Percentiles rank a stretch among this genome's conserved stretches.
Evolutionary conservation across 306 rosid species (phyloP).

Genomic region (Glycine latifolia): DNA sequence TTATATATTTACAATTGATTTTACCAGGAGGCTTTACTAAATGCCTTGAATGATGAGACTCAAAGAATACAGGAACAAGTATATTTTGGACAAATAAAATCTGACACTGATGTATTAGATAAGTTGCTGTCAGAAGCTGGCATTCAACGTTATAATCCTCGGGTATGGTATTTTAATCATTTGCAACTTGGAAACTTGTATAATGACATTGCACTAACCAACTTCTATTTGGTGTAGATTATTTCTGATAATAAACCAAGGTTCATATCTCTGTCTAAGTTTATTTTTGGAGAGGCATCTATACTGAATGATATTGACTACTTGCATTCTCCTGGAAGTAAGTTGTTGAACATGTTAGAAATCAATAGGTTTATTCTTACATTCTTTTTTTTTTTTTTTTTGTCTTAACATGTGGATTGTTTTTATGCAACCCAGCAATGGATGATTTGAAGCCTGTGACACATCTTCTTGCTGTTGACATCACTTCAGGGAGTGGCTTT

Average conservation of each 20-base stretch:
- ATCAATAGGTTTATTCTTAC: slow-evolving; percentile 31
- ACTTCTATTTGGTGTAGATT: slow-evolving; percentile 61
- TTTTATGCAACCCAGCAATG: slow-evolving; percentile 61
- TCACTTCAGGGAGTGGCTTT: slow-evolving; percentile 73
- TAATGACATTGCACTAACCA: slow-evolving; percentile 19
- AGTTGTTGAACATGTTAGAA: slow-evolving; percentile 53
- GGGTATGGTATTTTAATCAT: slow-evolving; percentile 58
- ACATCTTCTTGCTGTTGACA: slow-evolving; percentile 83
- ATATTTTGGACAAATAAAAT: slow-evolving; percentile 89
- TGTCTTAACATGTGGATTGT: slow-evolving; percentile 47
- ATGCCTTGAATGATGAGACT: slow-evolving; percentile 92
- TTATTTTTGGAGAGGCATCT: slow-evolving; percentile 68
- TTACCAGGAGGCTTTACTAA: slow-evolving; percentile 80
- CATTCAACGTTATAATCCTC: slow-evolving; percentile 90
- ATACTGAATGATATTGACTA: slow-evolving; percentile 63
- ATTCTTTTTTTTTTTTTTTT: slow-evolving; percentile 14
- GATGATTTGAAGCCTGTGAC: slow-evolving; percentile 96
- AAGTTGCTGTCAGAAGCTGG: slow-evolving; percentile 88
- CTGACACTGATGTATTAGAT: slow-evolving; percentile 81
- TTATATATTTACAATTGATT: slow-evolving; percentile 46
- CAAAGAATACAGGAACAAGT: slow-evolving; percentile 96
- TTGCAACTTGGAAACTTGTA: slow-evolving; percentile 24
- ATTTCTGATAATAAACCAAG: slow-evolving; percentile 80
- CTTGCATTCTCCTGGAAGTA: slow-evolving; percentile 91
- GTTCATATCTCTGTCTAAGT: slow-evolving; percentile 66